phyloP scores from a whole-genome alignment of 1,139 yeast genomes.

The Blastobotrys petasosporus region DNA sequence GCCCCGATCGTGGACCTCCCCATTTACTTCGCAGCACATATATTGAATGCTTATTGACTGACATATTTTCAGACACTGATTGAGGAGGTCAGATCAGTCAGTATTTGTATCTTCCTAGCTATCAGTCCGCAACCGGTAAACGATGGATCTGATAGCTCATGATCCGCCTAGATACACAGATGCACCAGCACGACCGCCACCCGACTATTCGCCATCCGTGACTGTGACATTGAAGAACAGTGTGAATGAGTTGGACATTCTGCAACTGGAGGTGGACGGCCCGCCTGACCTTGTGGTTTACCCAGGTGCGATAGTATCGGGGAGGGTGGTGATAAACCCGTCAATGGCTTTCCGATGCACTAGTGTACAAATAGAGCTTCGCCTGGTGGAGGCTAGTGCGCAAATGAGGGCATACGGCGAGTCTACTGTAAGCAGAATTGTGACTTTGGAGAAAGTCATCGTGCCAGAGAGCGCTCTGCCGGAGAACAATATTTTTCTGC shows the following conservation, averaged over 20 bases:
- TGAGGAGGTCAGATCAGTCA: no score
- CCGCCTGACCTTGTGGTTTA: slow-evolving; percentile 6
- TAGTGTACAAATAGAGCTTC: slow-evolving; percentile 2
- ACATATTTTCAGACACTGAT: no score
- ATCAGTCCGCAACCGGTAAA: background rate
- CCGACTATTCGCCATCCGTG: slow-evolving; percentile 3
- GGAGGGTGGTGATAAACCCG: slow-evolving; percentile 9
- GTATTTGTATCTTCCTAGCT: no score
- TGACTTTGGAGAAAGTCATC: background rate
- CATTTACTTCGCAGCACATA: no score
- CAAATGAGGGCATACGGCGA: slow-evolving; percentile 9
- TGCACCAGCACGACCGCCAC: slow-evolving; percentile 1
- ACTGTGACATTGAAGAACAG: background rate
- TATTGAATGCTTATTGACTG: no score
- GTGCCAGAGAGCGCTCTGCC: slow-evolving; percentile 2
- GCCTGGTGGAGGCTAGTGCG: slow-evolving; percentile 6
- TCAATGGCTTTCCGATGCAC: slow-evolving; percentile 8
- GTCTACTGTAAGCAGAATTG: slow-evolving; percentile 1
- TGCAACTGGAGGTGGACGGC: slow-evolving; percentile 9
- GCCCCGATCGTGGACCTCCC: no score
- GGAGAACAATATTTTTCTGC: background rate
- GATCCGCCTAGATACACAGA: background rate
- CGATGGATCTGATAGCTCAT: background rate
- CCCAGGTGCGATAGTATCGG: slow-evolving; percentile 8
- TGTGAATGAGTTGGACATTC: slow-evolving; percentile 1